These are phyloP conservation scores for Geotrichum europaeum DNA, from an alignment of 1,139 yeast genomes.

Conservation along the genomic window DNA sequence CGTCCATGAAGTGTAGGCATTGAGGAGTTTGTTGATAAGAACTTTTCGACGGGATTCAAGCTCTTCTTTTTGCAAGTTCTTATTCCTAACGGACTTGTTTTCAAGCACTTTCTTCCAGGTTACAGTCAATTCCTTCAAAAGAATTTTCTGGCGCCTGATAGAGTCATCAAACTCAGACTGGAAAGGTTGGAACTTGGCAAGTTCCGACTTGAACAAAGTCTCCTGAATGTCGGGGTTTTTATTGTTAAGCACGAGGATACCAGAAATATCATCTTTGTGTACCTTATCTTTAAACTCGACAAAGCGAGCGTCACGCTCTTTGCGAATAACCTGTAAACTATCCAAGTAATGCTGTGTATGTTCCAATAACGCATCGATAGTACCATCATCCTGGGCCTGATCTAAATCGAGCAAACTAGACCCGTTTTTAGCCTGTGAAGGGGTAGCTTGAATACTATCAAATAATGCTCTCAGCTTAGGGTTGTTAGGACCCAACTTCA, in stretches of 20 bases:
- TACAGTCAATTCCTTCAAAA: conserved; percentile 51
- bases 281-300: conserved; percentile 63
- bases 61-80: conserved; percentile 36
- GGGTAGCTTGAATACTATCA: conserved; percentile 19
- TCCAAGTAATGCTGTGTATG: conserved; percentile 40
- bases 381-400: conserved; percentile 37
- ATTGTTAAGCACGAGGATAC: conserved; percentile 63
- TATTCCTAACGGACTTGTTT: conserved; percentile 37
- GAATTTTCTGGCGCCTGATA: conserved; percentile 53
- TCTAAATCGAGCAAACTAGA: conserved; percentile 58
- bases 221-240: conserved; percentile 52
- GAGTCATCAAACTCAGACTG: conserved; percentile 63
- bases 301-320: conserved; percentile 57
- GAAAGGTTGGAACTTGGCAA: conserved; percentile 70
- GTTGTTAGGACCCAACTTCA: conserved; percentile 34
- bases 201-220: conserved; percentile 62
- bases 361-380: conserved; percentile 44
- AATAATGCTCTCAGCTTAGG: conserved; percentile 30
- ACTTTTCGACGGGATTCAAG: conserved; percentile 37
- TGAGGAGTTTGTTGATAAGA: conserved; percentile 45
- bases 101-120: conserved; percentile 54
- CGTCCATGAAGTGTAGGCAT: conserved; percentile 49
- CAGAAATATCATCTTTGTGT: conserved; percentile 81
- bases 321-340: conserved; percentile 44
- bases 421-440: conserved; percentile 23